Conservation (phyloP, 768 basidiomycete genomes). For the Kockovaella imperatae region DNA sequence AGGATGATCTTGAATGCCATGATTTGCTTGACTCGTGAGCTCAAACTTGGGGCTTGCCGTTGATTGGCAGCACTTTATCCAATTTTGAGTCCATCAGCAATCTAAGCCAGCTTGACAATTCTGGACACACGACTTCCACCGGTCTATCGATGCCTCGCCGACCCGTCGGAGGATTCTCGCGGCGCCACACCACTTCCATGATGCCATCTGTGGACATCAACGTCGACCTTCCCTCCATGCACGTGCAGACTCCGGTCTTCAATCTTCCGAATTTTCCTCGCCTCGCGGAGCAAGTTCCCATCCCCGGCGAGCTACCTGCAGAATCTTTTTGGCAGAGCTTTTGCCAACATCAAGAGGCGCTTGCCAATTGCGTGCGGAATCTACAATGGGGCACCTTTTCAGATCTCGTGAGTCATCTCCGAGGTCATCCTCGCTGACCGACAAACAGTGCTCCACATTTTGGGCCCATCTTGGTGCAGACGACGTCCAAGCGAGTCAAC, state of each 20-base stretch:
- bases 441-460: slow-evolving; percentile 58
- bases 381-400: slow-evolving; percentile 87
- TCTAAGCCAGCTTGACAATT: neutral
- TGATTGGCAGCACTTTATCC: slow-evolving; percentile 46
- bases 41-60: slow-evolving; percentile 55
- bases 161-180: slow-evolving; percentile 3
- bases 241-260: too few species aligned
- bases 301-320: too few species aligned
- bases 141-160: slow-evolving; percentile 2
- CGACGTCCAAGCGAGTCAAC: slow-evolving; percentile 81
- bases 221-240: too few species aligned
- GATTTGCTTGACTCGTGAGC: slow-evolving; percentile 46
- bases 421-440: neutral
- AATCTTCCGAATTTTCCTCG: slow-evolving; percentile 73
- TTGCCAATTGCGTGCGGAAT: slow-evolving; percentile 66
- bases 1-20: slow-evolving; percentile 44
- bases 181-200: slow-evolving; percentile 46
- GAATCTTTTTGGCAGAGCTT: slow-evolving; percentile 70
- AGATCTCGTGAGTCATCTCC: slow-evolving; percentile 50
- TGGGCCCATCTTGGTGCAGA: slow-evolving; percentile 67
- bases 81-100: neutral
- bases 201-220: too few species aligned
- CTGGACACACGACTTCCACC: slow-evolving; percentile 1
- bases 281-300: slow-evolving; percentile 77
- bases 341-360: slow-evolving; percentile 76